Percentiles rank a stretch among this genome's conserved stretches.
Evolutionary conservation across 176 grass and related monocot genomes (phyloP).

Genomic region (Cymbopogon citratus): DNA sequence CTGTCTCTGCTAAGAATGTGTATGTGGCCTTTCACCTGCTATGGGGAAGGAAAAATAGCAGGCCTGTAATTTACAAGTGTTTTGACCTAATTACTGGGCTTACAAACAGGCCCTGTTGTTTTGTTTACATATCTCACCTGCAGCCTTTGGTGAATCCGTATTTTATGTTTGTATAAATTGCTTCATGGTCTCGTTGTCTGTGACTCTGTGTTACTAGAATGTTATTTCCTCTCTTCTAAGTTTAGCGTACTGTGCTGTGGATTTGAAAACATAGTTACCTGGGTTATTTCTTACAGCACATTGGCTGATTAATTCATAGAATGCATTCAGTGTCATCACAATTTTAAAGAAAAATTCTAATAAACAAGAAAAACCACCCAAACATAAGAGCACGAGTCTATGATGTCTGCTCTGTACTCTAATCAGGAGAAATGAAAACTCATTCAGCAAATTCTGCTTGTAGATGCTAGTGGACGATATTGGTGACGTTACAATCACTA

Average conservation of each 20-base stretch:
- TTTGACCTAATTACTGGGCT: too few relatives aligned
- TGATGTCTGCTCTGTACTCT: background rate
- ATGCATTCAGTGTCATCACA: background rate
- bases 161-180: background rate
- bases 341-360: background rate
- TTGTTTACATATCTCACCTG: background rate
- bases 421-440: background rate
- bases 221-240: background rate
- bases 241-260: background rate
- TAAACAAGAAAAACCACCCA: background rate
- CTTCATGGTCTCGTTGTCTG: too few relatives aligned
- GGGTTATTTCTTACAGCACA: background rate
- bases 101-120: too few relatives aligned
- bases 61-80: too few relatives aligned
- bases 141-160: background rate
- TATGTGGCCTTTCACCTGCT: slow-evolving; percentile 21
- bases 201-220: background rate
- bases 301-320: background rate
- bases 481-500: slow-evolving; percentile 88
- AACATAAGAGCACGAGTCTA: background rate
- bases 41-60: slow-evolving; percentile 29
- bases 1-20: slow-evolving; percentile 32
- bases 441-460: slow-evolving; percentile 6
- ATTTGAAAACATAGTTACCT: background rate
- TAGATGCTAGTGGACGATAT: slow-evolving; percentile 94